These are phyloP conservation scores for Kodamaea leandrae DNA, from an alignment of 805 yeast species.

Conservation along the genomic window DNA sequence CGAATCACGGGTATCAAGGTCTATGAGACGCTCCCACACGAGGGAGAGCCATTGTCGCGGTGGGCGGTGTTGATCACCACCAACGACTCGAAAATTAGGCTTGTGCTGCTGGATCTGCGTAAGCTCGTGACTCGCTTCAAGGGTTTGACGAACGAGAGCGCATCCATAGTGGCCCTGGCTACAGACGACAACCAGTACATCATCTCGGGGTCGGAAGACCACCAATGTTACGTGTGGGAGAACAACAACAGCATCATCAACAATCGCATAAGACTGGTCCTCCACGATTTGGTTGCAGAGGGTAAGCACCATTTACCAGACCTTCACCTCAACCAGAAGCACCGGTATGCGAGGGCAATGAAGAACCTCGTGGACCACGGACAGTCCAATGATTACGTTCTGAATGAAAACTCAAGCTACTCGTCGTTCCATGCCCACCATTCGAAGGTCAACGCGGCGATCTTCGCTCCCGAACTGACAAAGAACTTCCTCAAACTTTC, in stretches of 20 bases:
- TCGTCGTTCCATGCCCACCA: conserved; percentile 76
- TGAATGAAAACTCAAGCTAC: conserved; percentile 57
- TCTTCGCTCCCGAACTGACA: conserved; percentile 73
- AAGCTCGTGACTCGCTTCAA: conserved; percentile 64
- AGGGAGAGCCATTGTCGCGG: conserved; percentile 13
- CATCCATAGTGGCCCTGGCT: conserved; percentile 67
- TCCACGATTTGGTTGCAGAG: conserved; percentile 35
- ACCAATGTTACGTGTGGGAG: conserved; percentile 83
- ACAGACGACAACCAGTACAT: conserved; percentile 58
- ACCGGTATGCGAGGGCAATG: conserved; percentile 26
- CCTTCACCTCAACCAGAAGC: conserved; percentile 24
- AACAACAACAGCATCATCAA: conserved; percentile 41
- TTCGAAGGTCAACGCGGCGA: conserved; percentile 68
- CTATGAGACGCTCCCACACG: conserved; percentile 26
- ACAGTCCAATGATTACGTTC: conserved; percentile 18
- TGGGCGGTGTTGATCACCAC: conserved; percentile 59
- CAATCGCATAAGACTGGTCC: conserved; percentile 33
- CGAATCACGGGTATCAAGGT: conserved; percentile 76
- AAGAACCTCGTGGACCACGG: conserved; percentile 28
- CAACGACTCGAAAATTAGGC: conserved; percentile 75
- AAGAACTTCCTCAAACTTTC: conserved; percentile 63
- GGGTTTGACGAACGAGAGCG: conserved; percentile 68
- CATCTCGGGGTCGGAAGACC: conserved; percentile 83
- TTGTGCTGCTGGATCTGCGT: conserved; percentile 54
- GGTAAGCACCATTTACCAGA: conserved; percentile 35